A percentile compares a stretch with the other conserved stretches of the same genome.
These are phyloP conservation scores for Orychophragmus violaceus DNA, from an alignment of 345 rosid species.

Conservation along the genomic window DNA sequence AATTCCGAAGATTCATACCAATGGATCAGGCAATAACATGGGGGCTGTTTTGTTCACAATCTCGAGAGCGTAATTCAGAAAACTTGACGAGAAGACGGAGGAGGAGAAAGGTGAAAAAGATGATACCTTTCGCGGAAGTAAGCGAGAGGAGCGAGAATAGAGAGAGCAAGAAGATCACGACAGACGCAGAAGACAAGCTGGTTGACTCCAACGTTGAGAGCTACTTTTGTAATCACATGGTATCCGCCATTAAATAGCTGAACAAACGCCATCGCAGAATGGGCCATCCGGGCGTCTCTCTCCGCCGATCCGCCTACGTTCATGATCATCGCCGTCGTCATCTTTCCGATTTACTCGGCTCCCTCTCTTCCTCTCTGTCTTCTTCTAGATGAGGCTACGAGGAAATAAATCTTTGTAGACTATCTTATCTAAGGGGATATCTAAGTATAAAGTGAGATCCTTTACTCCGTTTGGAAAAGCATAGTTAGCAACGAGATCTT, in stretches of 20 bases:
- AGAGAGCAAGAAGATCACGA: constrained; percentile 87
- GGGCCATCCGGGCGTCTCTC: constrained; percentile 61
- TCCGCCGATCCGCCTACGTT: constrained; percentile 35
- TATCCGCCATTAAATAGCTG: constrained; percentile 86
- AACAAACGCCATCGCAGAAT: constrained; percentile 73
- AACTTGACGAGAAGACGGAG: background rate
- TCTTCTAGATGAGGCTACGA: background rate
- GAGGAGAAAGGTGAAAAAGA: background rate
- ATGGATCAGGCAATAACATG: background rate
- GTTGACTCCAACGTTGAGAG: constrained; percentile 88
- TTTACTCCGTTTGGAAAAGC: background rate
- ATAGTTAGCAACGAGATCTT: too few relatives aligned
- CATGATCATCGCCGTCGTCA: constrained; percentile 31
- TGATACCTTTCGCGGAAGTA: constrained; percentile 75
- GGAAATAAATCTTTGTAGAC: background rate
- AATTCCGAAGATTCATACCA: background rate
- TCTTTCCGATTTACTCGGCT: constrained; percentile 12
- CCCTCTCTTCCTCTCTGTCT: background rate
- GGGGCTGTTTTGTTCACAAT: too few relatives aligned
- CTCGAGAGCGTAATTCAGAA: background rate
- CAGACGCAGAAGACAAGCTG: constrained; percentile 93
- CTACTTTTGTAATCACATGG: constrained; percentile 93
- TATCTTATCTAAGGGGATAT: too few relatives aligned
- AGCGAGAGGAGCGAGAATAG: constrained; percentile 85
- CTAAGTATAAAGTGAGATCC: constrained; percentile 4